Base-by-base conservation (phyloP, 1,139 yeast genomes). In the Debaryomyces singareniensis region DNA sequence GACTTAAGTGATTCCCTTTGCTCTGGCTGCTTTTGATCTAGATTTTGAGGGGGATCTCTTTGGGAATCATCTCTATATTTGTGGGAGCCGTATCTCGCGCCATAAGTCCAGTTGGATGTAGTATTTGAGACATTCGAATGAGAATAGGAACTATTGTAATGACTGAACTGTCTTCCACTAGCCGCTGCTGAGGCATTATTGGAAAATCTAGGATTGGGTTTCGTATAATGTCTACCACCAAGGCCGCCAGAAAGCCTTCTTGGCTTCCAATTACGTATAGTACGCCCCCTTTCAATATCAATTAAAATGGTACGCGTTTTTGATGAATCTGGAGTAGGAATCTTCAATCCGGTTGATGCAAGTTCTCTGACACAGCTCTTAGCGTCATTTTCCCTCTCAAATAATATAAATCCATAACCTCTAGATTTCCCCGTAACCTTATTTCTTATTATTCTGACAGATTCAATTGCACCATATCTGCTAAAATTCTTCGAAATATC, bases 361-460 rank as follows among this genome's bases (percentile, higher is more conserved):
- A 75, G 68, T 24, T 68, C 77, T 20, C 67, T 61, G n/a, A 71
- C 66, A 10, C 93, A 87, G 38, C 35, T 52, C 35, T 64, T 68
- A 38, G 82, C 81, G 43, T 73, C 83, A 12, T 53, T 45, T 32
- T 71, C 81, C 28, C 67, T 61, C 44, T 73, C 79, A 53, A 74
- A 89, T 4, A 81, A 80, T 2, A 89, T 62, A 51, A 91, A 91
- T 1, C 84, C 97, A 49, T 91, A 91, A 0, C 97, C 97, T 35
- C 76, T 61, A 1, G 93, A 73, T 39, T 72, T 70, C 18, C 72
- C 71, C 0, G 62, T 46, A 2, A 47, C 49, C 4, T 34, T 59
- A 44, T 82, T 82, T 39, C 85, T 58, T 1, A 87, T 83, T 3
- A 87, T 68, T 15, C 89, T 61, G 1, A 80, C 63, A 4, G 71